phyloP scores from a whole-genome alignment of 352 stramenopile species.

The Achlya hypogyna region DNA sequence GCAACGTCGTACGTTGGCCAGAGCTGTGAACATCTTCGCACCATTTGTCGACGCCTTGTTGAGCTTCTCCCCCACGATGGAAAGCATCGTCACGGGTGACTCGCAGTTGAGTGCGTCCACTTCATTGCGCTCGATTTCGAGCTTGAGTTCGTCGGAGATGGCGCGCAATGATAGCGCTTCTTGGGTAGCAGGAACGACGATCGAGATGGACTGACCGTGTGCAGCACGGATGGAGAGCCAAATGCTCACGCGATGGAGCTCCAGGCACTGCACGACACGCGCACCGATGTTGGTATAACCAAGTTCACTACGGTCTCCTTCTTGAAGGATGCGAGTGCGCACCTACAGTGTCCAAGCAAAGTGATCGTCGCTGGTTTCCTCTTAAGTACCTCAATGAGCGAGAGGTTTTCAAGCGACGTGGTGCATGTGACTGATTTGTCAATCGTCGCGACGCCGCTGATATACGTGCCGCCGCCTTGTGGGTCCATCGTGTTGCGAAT shows the following conservation, averaged over 20 bases:
- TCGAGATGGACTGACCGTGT: conserved; percentile 70
- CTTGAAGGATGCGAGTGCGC: conserved; percentile 67
- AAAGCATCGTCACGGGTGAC: conserved; percentile 77
- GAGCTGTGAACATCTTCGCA: conserved; percentile 67
- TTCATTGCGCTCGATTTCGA: conserved; percentile 58
- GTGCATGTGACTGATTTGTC: conserved; percentile 65
- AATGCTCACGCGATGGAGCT: conserved; percentile 51
- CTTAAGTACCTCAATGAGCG: conserved; percentile 46
- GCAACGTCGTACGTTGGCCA: conserved; percentile 29
- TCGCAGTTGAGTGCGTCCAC: conserved; percentile 57
- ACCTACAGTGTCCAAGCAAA: conserved; percentile 18
- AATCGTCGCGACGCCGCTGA: conserved; percentile 47
- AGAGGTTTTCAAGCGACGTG: conserved; percentile 72
- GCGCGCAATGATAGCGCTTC: conserved; percentile 26
- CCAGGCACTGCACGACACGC: conserved; percentile 60
- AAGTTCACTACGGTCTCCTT: conserved; percentile 34
- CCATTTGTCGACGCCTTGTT: conserved; percentile 61
- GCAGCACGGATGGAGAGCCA: conserved; percentile 74
- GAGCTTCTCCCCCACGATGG: conserved; percentile 67
- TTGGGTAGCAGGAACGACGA: conserved; percentile 50
- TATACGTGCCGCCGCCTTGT: conserved; percentile 70
- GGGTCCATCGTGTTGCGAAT: conserved; percentile 81
- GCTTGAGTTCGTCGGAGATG: conserved; percentile 44
- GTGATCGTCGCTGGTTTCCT: not conserved
- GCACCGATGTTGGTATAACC: conserved; percentile 60